Evolutionary conservation across 805 yeast species (phyloP).

Genomic region (Danielozyma ontarioensis): DNA sequence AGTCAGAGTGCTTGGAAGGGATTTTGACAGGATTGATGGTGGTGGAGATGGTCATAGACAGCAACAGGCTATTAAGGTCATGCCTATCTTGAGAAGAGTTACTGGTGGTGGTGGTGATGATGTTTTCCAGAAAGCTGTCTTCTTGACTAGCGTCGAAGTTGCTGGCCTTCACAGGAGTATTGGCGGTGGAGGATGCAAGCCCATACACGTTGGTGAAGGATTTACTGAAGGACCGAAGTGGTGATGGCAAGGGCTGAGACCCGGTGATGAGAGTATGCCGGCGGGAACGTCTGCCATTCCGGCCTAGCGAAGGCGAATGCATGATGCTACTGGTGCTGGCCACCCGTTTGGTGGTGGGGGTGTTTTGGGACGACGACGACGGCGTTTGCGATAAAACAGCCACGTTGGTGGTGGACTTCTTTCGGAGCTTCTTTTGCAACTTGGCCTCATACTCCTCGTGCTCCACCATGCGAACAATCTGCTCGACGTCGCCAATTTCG

Average conservation of each 20-base stretch:
- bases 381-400: conserved; percentile 2
- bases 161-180: conserved; percentile 30
- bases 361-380: conserved; percentile 2
- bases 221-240: conserved; percentile 56
- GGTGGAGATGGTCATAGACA: conserved; percentile 38
- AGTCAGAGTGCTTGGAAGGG: conserved; percentile 6
- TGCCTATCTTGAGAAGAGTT: conserved; percentile 11
- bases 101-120: conserved; percentile 10
- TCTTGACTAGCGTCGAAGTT: conserved; percentile 11
- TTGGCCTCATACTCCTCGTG: conserved; percentile 48
- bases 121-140: conserved; percentile 6
- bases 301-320: conserved; percentile 34
- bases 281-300: conserved; percentile 52
- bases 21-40: conserved; percentile 7
- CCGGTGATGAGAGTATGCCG: conserved; percentile 79
- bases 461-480: conserved; percentile 64
- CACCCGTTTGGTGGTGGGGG: conserved; percentile 1
- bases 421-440: conserved; percentile 37
- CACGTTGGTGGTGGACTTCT: conserved; percentile 17
- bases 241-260: conserved; percentile 90
- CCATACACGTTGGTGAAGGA: conserved; percentile 34
- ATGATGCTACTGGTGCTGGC: conserved; percentile 4
- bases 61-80: conserved; percentile 32
- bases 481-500: conserved; percentile 80
- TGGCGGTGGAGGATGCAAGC: conserved; percentile 32